Evolutionary conservation across 73 alveolate genomes (phyloP).

Genomic region (Durusdinium trenchii): DNA sequence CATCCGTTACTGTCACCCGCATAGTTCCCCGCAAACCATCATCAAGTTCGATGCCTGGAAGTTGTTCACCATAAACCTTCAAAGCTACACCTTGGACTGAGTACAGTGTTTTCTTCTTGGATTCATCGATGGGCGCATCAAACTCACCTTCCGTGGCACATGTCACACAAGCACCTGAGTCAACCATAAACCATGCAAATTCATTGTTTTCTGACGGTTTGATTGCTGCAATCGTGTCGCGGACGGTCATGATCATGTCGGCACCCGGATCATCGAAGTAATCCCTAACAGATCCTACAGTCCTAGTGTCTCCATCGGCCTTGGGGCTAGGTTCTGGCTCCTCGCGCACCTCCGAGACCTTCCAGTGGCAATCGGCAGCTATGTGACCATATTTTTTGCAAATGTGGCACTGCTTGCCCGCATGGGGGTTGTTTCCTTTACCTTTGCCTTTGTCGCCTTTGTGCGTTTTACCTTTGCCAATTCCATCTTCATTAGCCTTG

Average conservation of each 20-base stretch:
- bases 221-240: not conserved
- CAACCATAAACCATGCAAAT: not conserved
- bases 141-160: constrained; percentile 19
- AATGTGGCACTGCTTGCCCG: constrained; percentile 40
- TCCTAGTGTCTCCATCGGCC: not conserved
- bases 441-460: constrained; percentile 42
- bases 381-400: constrained; percentile 42
- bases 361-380: constrained; percentile 21
- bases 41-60: not conserved
- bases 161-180: constrained; percentile 22
- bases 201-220: not conserved
- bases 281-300: constrained; percentile 14
- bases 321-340: not conserved
- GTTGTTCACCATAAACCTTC: constrained; percentile 36
- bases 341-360: not conserved
- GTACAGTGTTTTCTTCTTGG: not conserved
- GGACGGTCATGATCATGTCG: constrained; percentile 9
- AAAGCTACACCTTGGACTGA: constrained; percentile 29
- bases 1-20: constrained; percentile 56
- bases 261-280: not conserved
- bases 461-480: not conserved
- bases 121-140: not conserved
- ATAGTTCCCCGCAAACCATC: constrained; percentile 5
- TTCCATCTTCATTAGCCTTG: not conserved
- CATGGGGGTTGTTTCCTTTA: constrained; percentile 7